phyloP scores from a whole-genome alignment of 2,329 filamentous ascomycete species.

The Pseudogymnoascus sp. region DNA sequence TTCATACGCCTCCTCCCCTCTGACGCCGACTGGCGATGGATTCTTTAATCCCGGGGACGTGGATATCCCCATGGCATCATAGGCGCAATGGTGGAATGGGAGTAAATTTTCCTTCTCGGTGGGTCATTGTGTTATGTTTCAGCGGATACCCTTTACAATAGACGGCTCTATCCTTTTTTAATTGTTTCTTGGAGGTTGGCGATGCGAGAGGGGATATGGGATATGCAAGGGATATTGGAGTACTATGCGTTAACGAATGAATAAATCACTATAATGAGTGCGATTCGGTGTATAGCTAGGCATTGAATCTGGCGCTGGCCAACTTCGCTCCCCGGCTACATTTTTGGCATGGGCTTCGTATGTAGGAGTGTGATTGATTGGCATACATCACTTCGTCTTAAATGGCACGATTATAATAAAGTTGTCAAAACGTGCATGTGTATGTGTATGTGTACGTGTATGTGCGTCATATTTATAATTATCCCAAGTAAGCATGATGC shows the following conservation, averaged over 20 bases:
- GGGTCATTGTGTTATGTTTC: not conserved
- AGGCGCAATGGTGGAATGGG: not conserved
- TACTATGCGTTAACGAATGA: not conserved
- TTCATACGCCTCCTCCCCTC: not conserved
- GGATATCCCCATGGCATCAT: too few species aligned
- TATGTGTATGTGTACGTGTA: not conserved
- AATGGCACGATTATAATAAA: not conserved
- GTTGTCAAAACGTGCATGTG: not conserved
- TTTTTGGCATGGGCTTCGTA: not conserved
- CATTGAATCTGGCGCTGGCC: not conserved
- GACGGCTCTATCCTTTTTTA: not conserved
- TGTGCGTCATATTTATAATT: constrained; percentile 2
- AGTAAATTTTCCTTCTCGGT: not conserved
- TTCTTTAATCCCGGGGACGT: not conserved
- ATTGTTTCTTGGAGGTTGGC: not conserved
- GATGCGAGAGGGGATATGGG: not conserved
- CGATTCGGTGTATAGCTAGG: not conserved
- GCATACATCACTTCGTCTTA: not conserved
- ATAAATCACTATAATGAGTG: not conserved
- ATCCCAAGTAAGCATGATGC: not conserved
- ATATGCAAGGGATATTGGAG: not conserved
- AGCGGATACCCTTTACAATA: not conserved
- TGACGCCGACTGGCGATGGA: not conserved
- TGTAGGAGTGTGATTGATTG: not conserved
- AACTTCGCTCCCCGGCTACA: not conserved